These are phyloP conservation scores for Climacium dendroides DNA, from an alignment of 225 moss, liverwort and hornwort species.

Conservation along the genomic window DNA sequence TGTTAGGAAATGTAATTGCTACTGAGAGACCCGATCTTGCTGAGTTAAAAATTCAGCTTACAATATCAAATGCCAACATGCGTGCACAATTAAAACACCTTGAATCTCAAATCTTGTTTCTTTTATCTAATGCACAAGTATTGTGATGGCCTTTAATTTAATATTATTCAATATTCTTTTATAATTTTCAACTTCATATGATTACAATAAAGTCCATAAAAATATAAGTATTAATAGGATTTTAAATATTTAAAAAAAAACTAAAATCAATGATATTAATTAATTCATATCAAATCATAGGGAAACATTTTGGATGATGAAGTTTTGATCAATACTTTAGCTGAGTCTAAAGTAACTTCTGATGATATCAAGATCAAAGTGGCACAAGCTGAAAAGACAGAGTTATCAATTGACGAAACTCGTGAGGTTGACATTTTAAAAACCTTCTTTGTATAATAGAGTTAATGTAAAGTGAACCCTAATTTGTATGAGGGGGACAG, in stretches of 20 bases:
- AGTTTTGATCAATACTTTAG: conserved; percentile 71
- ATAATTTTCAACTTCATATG: neutral
- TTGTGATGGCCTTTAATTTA: neutral
- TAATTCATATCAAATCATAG: neutral
- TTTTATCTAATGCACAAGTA: conserved; percentile 72
- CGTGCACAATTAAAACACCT: conserved; percentile 73
- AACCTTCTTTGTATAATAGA: neutral
- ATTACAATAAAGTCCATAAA: too few relatives aligned
- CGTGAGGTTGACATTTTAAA: conserved; percentile 37
- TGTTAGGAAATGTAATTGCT: conserved; percentile 71
- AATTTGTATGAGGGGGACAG: too few relatives aligned
- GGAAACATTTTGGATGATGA: conserved; percentile 89
- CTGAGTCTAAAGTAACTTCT: conserved; percentile 74
- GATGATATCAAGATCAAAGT: conserved; percentile 87
- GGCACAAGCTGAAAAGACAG: conserved; percentile 70
- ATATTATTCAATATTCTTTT: neutral
- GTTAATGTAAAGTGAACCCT: too few relatives aligned
- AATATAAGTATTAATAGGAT: too few relatives aligned
- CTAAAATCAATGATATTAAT: too few relatives aligned
- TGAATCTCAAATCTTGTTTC: conserved; percentile 57
- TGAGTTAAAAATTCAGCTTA: conserved; percentile 74
- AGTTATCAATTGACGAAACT: conserved; percentile 75
- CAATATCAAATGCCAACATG: conserved; percentile 87
- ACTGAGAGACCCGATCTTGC: conserved; percentile 74
- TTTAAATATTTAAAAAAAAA: neutral